Evolutionary conservation across 1,139 yeast species (phyloP), one percentile per base, ranked within the genome.

Genomic region (Meyerozyma smithsonii): DNA sequence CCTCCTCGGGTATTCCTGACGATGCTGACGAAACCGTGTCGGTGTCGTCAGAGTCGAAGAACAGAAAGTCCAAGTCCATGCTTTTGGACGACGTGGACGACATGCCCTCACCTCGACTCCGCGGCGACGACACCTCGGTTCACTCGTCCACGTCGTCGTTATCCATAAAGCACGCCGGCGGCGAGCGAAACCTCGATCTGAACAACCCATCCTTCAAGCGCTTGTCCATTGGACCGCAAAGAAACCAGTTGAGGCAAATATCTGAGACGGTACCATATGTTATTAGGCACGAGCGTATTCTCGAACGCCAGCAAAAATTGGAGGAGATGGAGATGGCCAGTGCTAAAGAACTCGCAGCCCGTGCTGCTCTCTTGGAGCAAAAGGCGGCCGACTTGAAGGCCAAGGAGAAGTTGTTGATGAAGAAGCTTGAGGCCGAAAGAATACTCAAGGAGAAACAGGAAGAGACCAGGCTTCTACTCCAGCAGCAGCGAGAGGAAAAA

Each of bases 231-330:
- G 77, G 65, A 12, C 82, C 81, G 6, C 84, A 83, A 52, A 74
- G 86, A 46, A 73, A 72, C 50, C 86, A 83, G 59, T 67, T 84
- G 49, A 74, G 94, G 56, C 84, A 81, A 56, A 79, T 84, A 41
- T 81, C 89, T 28, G 92, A 84, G 55, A 84, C 92, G 2, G 87
- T 84, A 23, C 94, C 94, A 25, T 84, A 84, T 50, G 84, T 84
- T 28, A 66, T 84, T 47, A 76, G 86, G 56, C 92, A 84, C 56
- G 92, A 84, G 58, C 73, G 85, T 45, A 74, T 84, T 41, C 64
- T 81, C 49, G 84, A 84, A 43, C 81, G 86, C 59, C 90, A 84
- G 55, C 86, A 81, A 44, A 84, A 82, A 61, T 65, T 84, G 45
- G 90, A 84, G 55, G 88, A 84, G 52, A 64, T 84, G 64, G 94